Evolutionary conservation across 2,329 filamentous ascomycete species (phyloP).

Genomic region (Ceratocystis alfenasii): DNA sequence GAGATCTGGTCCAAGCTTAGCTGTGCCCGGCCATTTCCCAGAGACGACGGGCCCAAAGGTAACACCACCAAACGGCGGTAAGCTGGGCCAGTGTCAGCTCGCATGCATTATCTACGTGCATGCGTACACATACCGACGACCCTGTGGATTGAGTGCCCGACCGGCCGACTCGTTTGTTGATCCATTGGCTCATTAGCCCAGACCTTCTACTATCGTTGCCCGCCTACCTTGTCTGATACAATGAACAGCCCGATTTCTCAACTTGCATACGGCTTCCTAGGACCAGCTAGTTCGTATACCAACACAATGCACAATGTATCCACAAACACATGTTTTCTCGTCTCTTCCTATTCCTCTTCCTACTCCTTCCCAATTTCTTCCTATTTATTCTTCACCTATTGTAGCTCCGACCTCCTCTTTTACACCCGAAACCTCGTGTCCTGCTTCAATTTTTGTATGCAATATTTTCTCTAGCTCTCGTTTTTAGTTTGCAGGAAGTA

Average conservation of each 20-base stretch:
- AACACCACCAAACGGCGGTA: background rate
- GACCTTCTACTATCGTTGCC: no score
- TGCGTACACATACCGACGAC: no score
- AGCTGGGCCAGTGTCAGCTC: no score
- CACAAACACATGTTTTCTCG: constrained; percentile 1
- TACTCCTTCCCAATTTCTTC: background rate
- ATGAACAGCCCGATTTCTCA: background rate
- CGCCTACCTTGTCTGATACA: background rate
- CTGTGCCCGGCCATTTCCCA: background rate
- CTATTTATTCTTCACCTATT: background rate
- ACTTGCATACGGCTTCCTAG: background rate
- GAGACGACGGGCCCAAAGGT: no score
- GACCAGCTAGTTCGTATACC: background rate
- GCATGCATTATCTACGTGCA: no score
- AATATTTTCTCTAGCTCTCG: background rate
- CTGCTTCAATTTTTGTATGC: background rate
- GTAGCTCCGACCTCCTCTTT: background rate
- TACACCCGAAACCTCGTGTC: background rate
- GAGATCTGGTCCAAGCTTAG: constrained; percentile 1
- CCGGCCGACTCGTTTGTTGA: no score
- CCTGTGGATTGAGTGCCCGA: no score
- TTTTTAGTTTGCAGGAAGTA: background rate
- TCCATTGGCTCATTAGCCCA: no score
- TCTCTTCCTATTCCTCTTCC: background rate
- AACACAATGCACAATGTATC: constrained; percentile 1